These are phyloP conservation scores for Ammopiptanthus mongolicus DNA, from an alignment of 306 rosid genomes.

Conservation along the genomic window DNA sequence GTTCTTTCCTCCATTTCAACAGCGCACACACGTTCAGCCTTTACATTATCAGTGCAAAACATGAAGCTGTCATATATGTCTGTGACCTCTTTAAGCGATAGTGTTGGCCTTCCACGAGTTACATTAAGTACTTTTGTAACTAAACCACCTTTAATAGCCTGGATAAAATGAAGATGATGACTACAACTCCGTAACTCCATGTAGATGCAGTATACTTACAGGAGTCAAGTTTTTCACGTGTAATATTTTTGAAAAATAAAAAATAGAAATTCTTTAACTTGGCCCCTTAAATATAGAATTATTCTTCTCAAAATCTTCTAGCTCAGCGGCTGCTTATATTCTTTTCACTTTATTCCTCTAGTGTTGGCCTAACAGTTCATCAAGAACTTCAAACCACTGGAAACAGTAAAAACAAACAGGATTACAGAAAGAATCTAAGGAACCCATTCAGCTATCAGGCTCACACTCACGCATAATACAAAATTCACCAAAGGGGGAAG, in stretches of 20 bases:
- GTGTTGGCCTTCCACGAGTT: constrained; percentile 43
- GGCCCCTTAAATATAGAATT: too few species aligned
- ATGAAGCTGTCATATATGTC: constrained; percentile 32
- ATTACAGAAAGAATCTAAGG: neutral
- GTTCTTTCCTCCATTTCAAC: constrained; percentile 10
- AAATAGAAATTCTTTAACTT: too few species aligned
- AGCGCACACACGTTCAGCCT: constrained; percentile 29
- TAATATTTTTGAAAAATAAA: too few species aligned
- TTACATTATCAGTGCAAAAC: too few species aligned
- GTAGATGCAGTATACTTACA: constrained; percentile 6
- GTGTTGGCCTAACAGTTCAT: neutral
- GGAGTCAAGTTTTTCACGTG: too few species aligned
- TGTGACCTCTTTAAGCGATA: constrained; percentile 32
- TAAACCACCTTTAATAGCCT: constrained; percentile 47
- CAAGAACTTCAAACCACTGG: constrained; percentile 14
- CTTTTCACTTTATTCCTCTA: too few species aligned
- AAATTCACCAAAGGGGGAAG: neutral
- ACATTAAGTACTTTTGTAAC: constrained; percentile 41
- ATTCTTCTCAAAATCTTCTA: too few species aligned
- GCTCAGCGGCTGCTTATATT: too few species aligned
- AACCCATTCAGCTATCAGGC: neutral
- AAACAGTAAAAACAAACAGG: neutral
- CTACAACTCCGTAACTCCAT: constrained; percentile 62
- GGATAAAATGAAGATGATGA: constrained; percentile 48
- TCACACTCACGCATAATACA: neutral